A percentile compares a stretch with the other conserved stretches of the same genome.
phyloP scores from a whole-genome alignment of 331 rosid genomes.

The Telfairia occidentalis region DNA sequence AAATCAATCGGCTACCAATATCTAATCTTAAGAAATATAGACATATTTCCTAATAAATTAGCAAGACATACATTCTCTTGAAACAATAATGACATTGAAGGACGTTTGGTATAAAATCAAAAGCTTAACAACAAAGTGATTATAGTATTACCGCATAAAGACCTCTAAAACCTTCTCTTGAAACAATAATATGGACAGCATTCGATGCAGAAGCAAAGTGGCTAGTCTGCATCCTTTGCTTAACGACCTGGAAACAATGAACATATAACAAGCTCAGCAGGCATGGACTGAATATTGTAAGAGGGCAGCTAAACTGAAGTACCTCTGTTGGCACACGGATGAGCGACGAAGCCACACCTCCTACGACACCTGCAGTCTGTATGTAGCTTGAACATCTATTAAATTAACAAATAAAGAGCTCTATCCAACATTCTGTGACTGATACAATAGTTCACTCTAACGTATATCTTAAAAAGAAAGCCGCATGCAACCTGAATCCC shows the following conservation, averaged over 20 bases:
- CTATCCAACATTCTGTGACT: slow-evolving; percentile 6
- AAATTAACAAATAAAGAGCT: slow-evolving; percentile 15
- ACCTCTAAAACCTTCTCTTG: slow-evolving; percentile 41
- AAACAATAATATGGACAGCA: slow-evolving; percentile 24
- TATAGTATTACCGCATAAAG: slow-evolving; percentile 22
- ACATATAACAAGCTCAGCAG: slow-evolving; percentile 18
- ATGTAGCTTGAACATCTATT: slow-evolving; percentile 27
- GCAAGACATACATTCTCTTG: background rate
- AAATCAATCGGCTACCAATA: background rate
- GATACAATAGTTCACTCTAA: slow-evolving; percentile 3
- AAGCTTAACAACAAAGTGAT: background rate
- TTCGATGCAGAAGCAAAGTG: slow-evolving; percentile 28
- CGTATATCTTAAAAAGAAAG: background rate
- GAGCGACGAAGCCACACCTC: slow-evolving; percentile 63
- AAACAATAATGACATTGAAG: background rate
- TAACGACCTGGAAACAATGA: slow-evolving; percentile 38
- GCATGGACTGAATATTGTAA: background rate
- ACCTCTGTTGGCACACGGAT: slow-evolving; percentile 83
- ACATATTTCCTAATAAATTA: background rate
- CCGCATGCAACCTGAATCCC: background rate
- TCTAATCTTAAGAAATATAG: background rate
- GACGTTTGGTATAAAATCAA: background rate
- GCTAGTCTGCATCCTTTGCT: slow-evolving; percentile 43
- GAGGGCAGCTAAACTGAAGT: slow-evolving; percentile 12
- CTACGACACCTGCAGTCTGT: slow-evolving; percentile 76